Conservation (phyloP, 495 filamentous ascomycete genomes). For the Penicillium ucsense region DNA sequence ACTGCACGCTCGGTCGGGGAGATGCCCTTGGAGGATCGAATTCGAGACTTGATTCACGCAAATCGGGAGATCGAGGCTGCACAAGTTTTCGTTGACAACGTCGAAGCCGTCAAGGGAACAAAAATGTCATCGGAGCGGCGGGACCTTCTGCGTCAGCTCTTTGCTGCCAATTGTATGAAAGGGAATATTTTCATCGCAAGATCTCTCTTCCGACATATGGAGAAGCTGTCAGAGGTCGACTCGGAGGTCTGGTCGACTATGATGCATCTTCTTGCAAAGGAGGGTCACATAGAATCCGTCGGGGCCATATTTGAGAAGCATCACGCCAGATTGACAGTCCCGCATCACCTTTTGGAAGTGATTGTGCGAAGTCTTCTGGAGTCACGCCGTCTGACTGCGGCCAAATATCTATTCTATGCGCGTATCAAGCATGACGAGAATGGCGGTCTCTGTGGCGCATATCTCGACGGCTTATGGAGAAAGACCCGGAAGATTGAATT, state of each 20-base stretch:
- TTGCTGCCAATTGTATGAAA: conserved; percentile 30
- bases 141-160: conserved; percentile 22
- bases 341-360: conserved; percentile 27
- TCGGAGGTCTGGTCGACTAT: conserved; percentile 30
- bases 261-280: conserved; percentile 31
- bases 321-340: conserved; percentile 16
- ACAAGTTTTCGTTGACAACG: conserved; percentile 26
- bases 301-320: conserved; percentile 26
- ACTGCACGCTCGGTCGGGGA: neutral
- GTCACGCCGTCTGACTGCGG: conserved; percentile 26
- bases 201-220: conserved; percentile 27
- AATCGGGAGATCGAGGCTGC: conserved; percentile 29
- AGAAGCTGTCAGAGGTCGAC: conserved; percentile 24
- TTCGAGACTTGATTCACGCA: conserved; percentile 10
- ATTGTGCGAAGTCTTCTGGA: conserved; percentile 33
- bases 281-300: conserved; percentile 31
- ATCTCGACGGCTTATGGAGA: conserved; percentile 33
- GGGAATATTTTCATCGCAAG: conserved; percentile 33
- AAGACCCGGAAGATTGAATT: conserved; percentile 33
- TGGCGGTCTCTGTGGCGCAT: conserved; percentile 30
- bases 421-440: conserved; percentile 23
- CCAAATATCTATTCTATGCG: conserved; percentile 26
- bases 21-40: conserved; percentile 6
- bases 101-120: conserved; percentile 6
- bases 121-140: conserved; percentile 20